Percentiles rank a stretch among this genome's conserved stretches.
These are phyloP conservation scores for Carnegiea gigantea DNA, from an alignment of 179 eudicot genomes.

Conservation along the genomic window DNA sequence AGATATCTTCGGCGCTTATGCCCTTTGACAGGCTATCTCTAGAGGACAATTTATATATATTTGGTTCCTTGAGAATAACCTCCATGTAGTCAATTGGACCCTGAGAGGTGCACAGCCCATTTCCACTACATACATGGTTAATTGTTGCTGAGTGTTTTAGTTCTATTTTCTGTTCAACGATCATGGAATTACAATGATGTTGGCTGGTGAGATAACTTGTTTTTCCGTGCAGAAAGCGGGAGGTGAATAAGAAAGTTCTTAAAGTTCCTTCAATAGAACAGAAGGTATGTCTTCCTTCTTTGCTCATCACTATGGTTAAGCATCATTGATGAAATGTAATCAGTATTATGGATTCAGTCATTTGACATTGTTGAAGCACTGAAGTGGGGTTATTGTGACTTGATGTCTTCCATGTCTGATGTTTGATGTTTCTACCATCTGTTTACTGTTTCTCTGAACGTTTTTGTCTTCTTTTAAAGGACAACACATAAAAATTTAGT, in stretches of 20 bases:
- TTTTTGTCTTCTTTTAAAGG: not conserved
- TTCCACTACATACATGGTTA: not conserved
- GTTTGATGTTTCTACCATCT: slow-evolving; percentile 10
- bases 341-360: not conserved
- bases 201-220: slow-evolving; percentile 13
- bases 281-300: slow-evolving; percentile 50
- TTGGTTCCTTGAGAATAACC: not conserved
- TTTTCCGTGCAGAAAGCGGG: slow-evolving; percentile 76
- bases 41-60: not conserved
- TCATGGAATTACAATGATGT: slow-evolving; percentile 3
- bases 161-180: too few species aligned
- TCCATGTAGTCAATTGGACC: not conserved
- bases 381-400: too few species aligned
- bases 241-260: slow-evolving; percentile 95
- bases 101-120: not conserved
- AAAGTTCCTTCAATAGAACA: slow-evolving; percentile 95
- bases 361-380: not conserved
- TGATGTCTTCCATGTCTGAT: not conserved
- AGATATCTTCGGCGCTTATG: not conserved
- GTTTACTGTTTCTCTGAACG: not conserved
- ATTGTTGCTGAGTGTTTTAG: not conserved
- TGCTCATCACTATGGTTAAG: not conserved
- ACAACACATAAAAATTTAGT: not conserved
- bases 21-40: not conserved
- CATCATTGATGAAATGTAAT: not conserved